phyloP scores from a whole-genome alignment of 129 eudicot species.

The Erigeron canadensis region DNA sequence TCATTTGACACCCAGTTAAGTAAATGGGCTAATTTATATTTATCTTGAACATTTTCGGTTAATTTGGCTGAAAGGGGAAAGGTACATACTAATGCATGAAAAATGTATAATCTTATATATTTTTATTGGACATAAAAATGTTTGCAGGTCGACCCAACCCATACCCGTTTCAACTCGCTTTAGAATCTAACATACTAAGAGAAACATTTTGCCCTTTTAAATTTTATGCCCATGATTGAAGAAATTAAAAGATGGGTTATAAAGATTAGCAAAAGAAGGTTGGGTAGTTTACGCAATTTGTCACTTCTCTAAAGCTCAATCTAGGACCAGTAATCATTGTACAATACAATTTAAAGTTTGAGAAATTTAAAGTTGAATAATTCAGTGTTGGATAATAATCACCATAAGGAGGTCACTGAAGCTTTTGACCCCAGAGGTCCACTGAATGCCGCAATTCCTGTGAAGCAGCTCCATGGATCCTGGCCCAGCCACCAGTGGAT shows the following conservation, averaged over 20 bases:
- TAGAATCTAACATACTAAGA: too few relatives aligned
- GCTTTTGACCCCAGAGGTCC: constrained; percentile 25
- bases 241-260: not conserved
- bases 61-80: not conserved
- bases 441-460: constrained; percentile 20
- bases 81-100: not conserved
- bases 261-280: not conserved
- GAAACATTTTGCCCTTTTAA: too few relatives aligned
- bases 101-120: not conserved
- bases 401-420: constrained; percentile 34
- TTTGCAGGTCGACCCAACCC: too few relatives aligned
- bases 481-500: constrained; percentile 4
- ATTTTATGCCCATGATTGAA: too few relatives aligned
- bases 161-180: too few relatives aligned
- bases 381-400: not conserved
- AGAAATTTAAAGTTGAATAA: not conserved
- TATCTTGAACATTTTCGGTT: not conserved
- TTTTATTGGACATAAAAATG: not conserved
- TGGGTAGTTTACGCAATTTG: not conserved
- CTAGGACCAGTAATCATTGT: not conserved
- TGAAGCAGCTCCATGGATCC: constrained; percentile 6
- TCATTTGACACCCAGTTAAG: not conserved
- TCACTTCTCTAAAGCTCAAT: not conserved
- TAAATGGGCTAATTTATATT: not conserved
- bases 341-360: not conserved